Base-by-base conservation (phyloP, 2,329 filamentous ascomycete species). In the Orbilia brochopaga region DNA sequence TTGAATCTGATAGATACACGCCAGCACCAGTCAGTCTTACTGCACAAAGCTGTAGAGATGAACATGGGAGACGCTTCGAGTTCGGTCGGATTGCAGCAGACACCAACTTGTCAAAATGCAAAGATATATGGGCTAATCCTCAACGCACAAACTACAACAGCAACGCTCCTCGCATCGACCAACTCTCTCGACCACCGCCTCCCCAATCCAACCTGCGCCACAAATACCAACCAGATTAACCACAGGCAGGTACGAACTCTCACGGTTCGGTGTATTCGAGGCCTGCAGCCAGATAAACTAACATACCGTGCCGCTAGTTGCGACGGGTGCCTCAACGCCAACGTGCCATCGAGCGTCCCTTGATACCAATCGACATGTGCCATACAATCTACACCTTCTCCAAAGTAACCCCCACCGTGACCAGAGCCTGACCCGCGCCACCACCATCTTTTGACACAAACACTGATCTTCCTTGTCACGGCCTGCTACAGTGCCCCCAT, bases 321-420 rank as follows among this genome's bases (percentile, higher is more conserved):
- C 30, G 11, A 19, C 35, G 17, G 30, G 4, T 23, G 23, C 32
- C 15, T 17, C 30, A 13, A 15, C 37, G 48, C 13, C 30, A 13
- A 15, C 37, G 48, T 30, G 10, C 19, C 64, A 62, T 32, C 27
- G 8, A 32, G 4, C 27, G 27, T 4, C 8, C 3, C 8, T 32
- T 3, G 8, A 32, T 8, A 8, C 8, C 27, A 32, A 32, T 8
- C 3, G 27, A 48, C 2, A 70, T 70, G 65, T 70, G 65, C 48
- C 65, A 70, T 23, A 58, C n/a, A 30, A 58, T 70, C 11, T 72
- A 60, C 55, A 72, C 67, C 10, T 72, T 72, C 24, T 15, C 48
- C 23, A 50, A 42, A 21, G 67, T 72, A 70, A 42, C 24, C 42
- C 7, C 8, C 40, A 10, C 23, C 35, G 15, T 19, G 24, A 1